Evolutionary conservation across 1,139 yeast genomes (phyloP), one percentile per base, ranked within the genome.

Genomic region (Yamadazyma pseudoaaseri): DNA sequence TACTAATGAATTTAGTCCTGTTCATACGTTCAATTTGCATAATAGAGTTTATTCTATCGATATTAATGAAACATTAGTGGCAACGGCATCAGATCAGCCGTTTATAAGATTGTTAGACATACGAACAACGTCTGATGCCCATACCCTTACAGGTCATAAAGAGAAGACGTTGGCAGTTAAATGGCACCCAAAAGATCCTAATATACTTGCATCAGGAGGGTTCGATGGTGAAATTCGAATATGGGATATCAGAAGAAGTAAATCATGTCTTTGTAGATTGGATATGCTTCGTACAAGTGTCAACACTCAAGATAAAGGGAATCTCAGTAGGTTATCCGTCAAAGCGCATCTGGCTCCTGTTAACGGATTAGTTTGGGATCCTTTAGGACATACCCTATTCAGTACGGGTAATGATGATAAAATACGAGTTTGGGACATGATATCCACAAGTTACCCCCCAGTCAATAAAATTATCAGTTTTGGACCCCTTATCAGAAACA

Each of bases 351-450:
- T 79, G 56, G 83, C 81, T 1, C 79, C 84, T 0, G 86, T 84
- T 8, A 86, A 86, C 54, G 90, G 94, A 0, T 53, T 86, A 4
- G 62, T 69, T 5, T 86, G 95, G 89, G 76, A 76, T 37, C 79
- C 74, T 11, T 50, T 62, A 18, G 95, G 95, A 0, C 67, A 72
- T 26, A 64, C 70, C 18, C 52, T 87, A 23, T 60, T 78, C 17
- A 73, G 86, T 1, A 64, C 85, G 0, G 96, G 95, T 0, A 77
- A 79, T 38, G 96, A 86, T 51, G 94, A 86, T 39, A 81, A 78
- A 47, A 68, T 86, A 3, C 62, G 89, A 14, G 77, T 81, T 0
- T 86, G 96, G 96, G 82, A 82, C 44, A 60, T 83, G 61, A 42
- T 64, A 24, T 40, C 76, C 34, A 48, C 69, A 39, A 25, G 70